Evolutionary conservation across 805 yeast species (phyloP).

Genomic region (Zygoascus biomembranicola): DNA sequence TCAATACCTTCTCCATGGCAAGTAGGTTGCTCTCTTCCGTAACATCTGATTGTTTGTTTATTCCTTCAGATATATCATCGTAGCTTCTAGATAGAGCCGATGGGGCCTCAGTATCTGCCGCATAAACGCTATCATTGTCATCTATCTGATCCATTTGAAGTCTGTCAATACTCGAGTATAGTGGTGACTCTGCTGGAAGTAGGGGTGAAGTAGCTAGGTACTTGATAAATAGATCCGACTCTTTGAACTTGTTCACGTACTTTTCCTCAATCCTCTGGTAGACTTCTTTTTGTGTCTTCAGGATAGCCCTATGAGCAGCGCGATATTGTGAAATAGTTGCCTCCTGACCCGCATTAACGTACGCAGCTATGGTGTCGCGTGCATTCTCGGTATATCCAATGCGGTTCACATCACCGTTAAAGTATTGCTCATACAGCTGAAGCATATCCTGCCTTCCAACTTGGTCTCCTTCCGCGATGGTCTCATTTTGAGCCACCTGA

Average conservation of each 20-base stretch:
- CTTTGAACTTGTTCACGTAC: slow-evolving; percentile 53
- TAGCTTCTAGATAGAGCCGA: slow-evolving; percentile 9
- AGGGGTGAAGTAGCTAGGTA: slow-evolving; percentile 34
- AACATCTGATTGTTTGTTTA: background rate
- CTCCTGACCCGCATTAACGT: slow-evolving; percentile 21
- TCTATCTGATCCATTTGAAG: slow-evolving; percentile 22
- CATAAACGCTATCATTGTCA: slow-evolving; percentile 13
- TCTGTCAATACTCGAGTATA: slow-evolving; percentile 19
- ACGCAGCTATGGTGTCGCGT: slow-evolving; percentile 31
- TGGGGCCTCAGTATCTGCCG: slow-evolving; percentile 1
- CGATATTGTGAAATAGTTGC: slow-evolving; percentile 30
- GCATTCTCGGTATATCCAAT: background rate
- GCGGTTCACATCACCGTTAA: slow-evolving; percentile 19
- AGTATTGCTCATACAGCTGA: slow-evolving; percentile 40
- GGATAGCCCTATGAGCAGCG: slow-evolving; percentile 51
- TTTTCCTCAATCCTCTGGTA: slow-evolving; percentile 42
- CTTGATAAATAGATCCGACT: slow-evolving; percentile 47
- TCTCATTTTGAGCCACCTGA: slow-evolving; percentile 18
- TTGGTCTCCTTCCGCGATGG: slow-evolving; percentile 24
- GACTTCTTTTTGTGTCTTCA: slow-evolving; percentile 49
- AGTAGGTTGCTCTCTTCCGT: slow-evolving; percentile 33
- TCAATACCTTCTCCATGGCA: slow-evolving; percentile 63
- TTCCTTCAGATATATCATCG: background rate
- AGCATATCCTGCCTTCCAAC: slow-evolving; percentile 46
- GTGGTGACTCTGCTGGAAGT: slow-evolving; percentile 12